phyloP scores from a whole-genome alignment of 768 basidiomycete genomes.

The Auriscalpium orientale region DNA sequence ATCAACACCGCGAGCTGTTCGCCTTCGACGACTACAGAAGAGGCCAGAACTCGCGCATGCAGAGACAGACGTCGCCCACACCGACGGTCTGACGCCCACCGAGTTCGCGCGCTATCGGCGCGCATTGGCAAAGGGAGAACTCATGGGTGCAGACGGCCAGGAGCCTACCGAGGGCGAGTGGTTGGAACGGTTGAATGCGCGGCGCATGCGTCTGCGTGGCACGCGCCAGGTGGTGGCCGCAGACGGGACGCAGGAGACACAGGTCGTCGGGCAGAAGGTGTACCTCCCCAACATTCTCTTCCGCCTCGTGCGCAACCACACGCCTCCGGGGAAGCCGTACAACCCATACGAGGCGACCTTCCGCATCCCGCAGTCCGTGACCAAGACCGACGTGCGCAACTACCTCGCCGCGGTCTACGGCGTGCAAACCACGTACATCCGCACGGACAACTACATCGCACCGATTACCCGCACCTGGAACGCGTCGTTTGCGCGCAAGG shows the following conservation, averaged over 20 bases:
- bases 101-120: slow-evolving; percentile 58
- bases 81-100: slow-evolving; percentile 55
- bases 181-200: slow-evolving; percentile 46
- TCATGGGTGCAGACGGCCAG: slow-evolving; percentile 26
- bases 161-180: slow-evolving; percentile 48
- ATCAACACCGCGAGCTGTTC: slow-evolving; percentile 69
- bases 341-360: slow-evolving; percentile 95
- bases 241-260: slow-evolving; percentile 35
- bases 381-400: slow-evolving; percentile 86
- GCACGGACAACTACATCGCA: slow-evolving; percentile 85
- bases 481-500: slow-evolving; percentile 21
- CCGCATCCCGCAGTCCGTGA: slow-evolving; percentile 81
- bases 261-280: slow-evolving; percentile 71
- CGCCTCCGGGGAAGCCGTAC: slow-evolving; percentile 69
- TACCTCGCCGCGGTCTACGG: slow-evolving; percentile 84
- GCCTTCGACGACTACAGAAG: slow-evolving; percentile 53
- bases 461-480: slow-evolving; percentile 31
- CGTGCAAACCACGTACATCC: slow-evolving; percentile 85
- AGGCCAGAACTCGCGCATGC: slow-evolving; percentile 26
- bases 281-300: slow-evolving; percentile 89
- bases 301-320: slow-evolving; percentile 77
- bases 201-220: slow-evolving; percentile 64
- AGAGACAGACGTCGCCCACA: slow-evolving; percentile 38
- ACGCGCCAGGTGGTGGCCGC: slow-evolving; percentile 30
- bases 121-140: slow-evolving; percentile 43